Evolutionary conservation across 257 asterid species (phyloP), one percentile per base, ranked within the genome.

Genomic region (Nicotiana attenuata): DNA sequence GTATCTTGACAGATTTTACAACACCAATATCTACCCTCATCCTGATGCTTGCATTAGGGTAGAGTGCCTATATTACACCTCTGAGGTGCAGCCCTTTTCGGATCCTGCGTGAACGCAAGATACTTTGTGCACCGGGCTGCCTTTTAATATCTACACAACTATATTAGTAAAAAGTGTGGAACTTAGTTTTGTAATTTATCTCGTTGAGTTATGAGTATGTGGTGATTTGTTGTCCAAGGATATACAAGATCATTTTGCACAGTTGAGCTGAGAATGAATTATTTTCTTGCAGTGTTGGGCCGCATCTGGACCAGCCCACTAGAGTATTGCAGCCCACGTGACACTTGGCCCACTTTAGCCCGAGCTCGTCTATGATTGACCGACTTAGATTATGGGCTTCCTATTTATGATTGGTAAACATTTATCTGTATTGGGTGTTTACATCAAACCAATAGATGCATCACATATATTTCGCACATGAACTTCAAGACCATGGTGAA

Each of bases 211-310:
- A n/a, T n/a, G n/a, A 60, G 20, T 60, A 60, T 60, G 29, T 60
- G 65, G 14, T n/a, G 57, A 52, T 52, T 52, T 52, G 19, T 14
- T 52, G 13, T 60, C 65, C 31, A 60, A 20, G 65, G 10, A 60
- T 60, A 60, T 60, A 60, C 65, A 20, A 2, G 31, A 60, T 8
- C 29, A 1, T 22, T 20, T 10, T 20, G 6, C 15, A 60, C 16
- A 60, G 4, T 60, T 60, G 26, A 19, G 63, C 24, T 53, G 8
- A 76, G 65, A 63, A 59, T 68, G 26, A 61, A 79, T 47, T 24
- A 11, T 81, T 81, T 28, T 66, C n/a, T 82, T 83, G 85, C 92
- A 96, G 98, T 60, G 65, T 60, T 60, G 15, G 29, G 6, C 14
- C 29, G 29, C 0, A 20, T 57, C 29, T 60, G 65, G 65, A 60